Conservation (phyloP, 2,329 filamentous ascomycete genomes). For the Hansfordia pulvinata region DNA sequence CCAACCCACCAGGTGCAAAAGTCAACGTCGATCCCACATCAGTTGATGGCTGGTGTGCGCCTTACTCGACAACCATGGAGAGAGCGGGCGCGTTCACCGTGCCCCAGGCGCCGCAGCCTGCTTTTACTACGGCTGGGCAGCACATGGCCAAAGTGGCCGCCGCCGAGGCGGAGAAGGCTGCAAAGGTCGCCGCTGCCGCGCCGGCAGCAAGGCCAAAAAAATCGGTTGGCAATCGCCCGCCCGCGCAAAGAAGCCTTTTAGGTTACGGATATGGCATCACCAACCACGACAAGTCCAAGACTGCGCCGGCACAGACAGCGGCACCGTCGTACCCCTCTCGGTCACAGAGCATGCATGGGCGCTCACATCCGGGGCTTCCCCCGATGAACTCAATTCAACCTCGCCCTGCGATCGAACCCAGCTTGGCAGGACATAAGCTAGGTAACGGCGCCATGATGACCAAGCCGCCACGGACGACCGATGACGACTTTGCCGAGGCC, state of each 20-base stretch:
- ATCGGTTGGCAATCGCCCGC: slow-evolving; percentile 9
- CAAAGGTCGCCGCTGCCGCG: slow-evolving; percentile 8
- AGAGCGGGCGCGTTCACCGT: slow-evolving; percentile 44
- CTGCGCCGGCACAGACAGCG: slow-evolving; percentile 1
- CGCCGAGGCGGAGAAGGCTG: slow-evolving; percentile 16
- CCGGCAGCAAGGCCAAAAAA: slow-evolving; percentile 5
- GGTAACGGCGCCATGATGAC: slow-evolving; percentile 19
- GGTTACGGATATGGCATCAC: slow-evolving; percentile 16
- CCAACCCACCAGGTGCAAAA: slow-evolving; percentile 16
- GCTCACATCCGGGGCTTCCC: too few relatives aligned
- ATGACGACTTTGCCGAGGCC: slow-evolving; percentile 15
- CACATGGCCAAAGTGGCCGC: slow-evolving; percentile 30
- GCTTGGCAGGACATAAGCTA: slow-evolving; percentile 24
- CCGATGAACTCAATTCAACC: too few relatives aligned
- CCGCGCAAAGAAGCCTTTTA: slow-evolving; percentile 15
- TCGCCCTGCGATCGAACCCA: slow-evolving; percentile 15
- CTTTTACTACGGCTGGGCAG: slow-evolving; percentile 48
- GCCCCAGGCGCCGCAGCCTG: slow-evolving; percentile 29
- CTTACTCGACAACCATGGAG: slow-evolving; percentile 49
- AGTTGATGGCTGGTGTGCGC: slow-evolving; percentile 19
- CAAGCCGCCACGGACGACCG: slow-evolving; percentile 18
- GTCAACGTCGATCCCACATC: slow-evolving; percentile 22
- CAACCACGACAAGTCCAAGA: slow-evolving; percentile 16
- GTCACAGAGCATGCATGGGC: too few relatives aligned
- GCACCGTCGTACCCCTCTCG: too few relatives aligned